A percentile compares a stretch with the other conserved stretches of the same genome.
Evolutionary conservation across 2,329 filamentous ascomycete genomes (phyloP).

Genomic region (Eurotiales sp.): DNA sequence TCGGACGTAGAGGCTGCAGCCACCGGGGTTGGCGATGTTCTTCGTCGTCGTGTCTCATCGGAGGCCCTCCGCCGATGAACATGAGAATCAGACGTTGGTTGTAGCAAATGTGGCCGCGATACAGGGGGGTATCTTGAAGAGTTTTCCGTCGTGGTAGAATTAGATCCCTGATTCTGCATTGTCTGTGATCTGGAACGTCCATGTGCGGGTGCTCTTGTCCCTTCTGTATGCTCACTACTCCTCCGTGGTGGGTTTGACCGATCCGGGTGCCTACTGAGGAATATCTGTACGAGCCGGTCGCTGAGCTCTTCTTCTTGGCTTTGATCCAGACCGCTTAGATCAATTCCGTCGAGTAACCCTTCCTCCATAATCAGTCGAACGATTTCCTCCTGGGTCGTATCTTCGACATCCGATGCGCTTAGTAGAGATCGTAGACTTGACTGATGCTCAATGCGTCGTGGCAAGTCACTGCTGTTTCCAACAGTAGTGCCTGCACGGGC

Average conservation of each 20-base stretch:
- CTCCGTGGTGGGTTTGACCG: slow-evolving; percentile 35
- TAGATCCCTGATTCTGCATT: slow-evolving; percentile 21
- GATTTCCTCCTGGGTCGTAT: slow-evolving; percentile 75
- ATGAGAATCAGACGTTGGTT: slow-evolving; percentile 22
- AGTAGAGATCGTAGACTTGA: slow-evolving; percentile 81
- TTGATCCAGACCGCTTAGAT: slow-evolving; percentile 80
- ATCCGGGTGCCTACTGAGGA: slow-evolving; percentile 64
- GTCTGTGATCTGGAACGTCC: slow-evolving; percentile 30
- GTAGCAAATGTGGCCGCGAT: slow-evolving; percentile 32
- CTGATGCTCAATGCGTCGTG: slow-evolving; percentile 77
- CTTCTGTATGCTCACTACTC: slow-evolving; percentile 34
- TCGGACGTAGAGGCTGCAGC: slow-evolving; percentile 34
- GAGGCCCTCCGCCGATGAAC: slow-evolving; percentile 35
- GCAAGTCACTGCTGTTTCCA: slow-evolving; percentile 29
- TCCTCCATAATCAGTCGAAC: slow-evolving; percentile 85
- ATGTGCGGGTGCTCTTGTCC: slow-evolving; percentile 22
- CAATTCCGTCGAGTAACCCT: slow-evolving; percentile 80
- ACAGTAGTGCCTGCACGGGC: slow-evolving; percentile 21
- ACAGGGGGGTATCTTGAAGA: slow-evolving; percentile 24
- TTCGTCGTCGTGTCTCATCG: slow-evolving; percentile 28
- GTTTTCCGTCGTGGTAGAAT: slow-evolving; percentile 17
- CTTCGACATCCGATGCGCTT: slow-evolving; percentile 71
- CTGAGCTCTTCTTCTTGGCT: slow-evolving; percentile 85
- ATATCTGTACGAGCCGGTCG: slow-evolving; percentile 84
- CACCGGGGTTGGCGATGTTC: slow-evolving; percentile 31